Evolutionary conservation across 139 green algal species (phyloP).

Genomic region (Yamagishiella unicocca): DNA sequence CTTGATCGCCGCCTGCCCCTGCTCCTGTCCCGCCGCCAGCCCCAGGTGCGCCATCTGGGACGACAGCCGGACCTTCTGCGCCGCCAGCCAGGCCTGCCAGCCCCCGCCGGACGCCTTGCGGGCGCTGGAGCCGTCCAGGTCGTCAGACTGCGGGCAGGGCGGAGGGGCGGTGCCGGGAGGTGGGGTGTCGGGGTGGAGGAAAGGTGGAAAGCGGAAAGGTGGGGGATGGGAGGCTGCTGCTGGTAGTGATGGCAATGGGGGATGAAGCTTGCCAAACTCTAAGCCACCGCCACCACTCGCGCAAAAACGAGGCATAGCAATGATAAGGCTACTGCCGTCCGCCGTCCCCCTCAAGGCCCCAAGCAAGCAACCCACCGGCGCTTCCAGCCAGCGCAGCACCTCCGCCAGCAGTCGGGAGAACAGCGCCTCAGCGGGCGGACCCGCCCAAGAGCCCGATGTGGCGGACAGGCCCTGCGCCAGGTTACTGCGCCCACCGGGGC

Average conservation of each 20-base stretch:
- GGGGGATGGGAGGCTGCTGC: neutral
- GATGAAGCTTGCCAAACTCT: neutral
- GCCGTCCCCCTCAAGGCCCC: neutral
- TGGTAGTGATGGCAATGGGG: neutral
- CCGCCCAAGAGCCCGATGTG: too few relatives aligned
- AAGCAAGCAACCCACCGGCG: slow-evolving; percentile 5
- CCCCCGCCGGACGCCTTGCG: neutral
- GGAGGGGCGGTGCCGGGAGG: neutral
- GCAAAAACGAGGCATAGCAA: too few relatives aligned
- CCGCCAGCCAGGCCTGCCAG: slow-evolving; percentile 1
- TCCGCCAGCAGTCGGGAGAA: slow-evolving; percentile 24
- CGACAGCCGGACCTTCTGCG: neutral
- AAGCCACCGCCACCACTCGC: too few relatives aligned
- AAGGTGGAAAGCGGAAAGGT: neutral
- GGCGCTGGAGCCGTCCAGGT: neutral
- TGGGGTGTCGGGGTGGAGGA: neutral
- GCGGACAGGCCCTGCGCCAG: too few relatives aligned
- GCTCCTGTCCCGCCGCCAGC: neutral
- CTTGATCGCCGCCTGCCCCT: neutral
- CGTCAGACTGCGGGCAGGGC: neutral
- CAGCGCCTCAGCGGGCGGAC: slow-evolving; percentile 4
- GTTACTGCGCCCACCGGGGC: too few relatives aligned
- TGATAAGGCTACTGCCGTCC: neutral
- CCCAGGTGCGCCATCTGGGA: neutral
- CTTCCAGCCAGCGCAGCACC: slow-evolving; percentile 35